Base-by-base conservation (phyloP, 2,329 filamentous ascomycete species). In the Aureobasidium sp. region DNA sequence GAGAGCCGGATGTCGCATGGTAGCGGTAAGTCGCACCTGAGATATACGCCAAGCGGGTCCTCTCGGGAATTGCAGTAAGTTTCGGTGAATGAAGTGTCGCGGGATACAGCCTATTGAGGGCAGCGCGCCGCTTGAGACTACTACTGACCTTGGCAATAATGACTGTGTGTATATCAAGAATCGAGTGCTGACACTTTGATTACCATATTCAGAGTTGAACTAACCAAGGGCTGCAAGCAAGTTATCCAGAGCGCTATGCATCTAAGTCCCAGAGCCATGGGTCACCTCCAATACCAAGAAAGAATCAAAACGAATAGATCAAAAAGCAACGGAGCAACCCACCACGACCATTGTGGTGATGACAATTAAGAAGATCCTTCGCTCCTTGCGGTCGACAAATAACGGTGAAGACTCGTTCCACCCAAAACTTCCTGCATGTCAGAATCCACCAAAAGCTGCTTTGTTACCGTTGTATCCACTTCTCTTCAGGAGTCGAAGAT, bases 401-500 rank as follows among this genome's bases (percentile, higher is more conserved):
- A 58, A 58, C 55, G 42, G 55, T 47, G 37, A 58, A 29, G 27
- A 57, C 27, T 45, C 39, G 39, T 47, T 41, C 55, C 42, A 37
- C 29, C 55, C 29, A 36, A 39, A 20, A 58, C 20, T 27, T 45
- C 31, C 25, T 47, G 42, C 55, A 58, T 58, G 22, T 15, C 22
- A n/a, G 15, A 42, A n/a, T 22, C 39, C 27, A 37, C 37, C 27
- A 48, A 14, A 9, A 25, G 15, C 17, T 20, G 20, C 9, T 25
- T 25, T n/a, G 34, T 20, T 27, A 48, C 29, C 34, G 22, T 20
- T 14, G 41, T 61, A 55, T 55, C 51, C 51, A 55, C 34, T 25
- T 25, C 27, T 47, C 42, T 58, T 76, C 70, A 85, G 47, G 82
- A 85, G 73, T 91, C 89, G 76, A 87, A 91, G 67, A 91, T 89